Conservation (phyloP, 306 rosid species). For the Canavalia ensiformis region DNA sequence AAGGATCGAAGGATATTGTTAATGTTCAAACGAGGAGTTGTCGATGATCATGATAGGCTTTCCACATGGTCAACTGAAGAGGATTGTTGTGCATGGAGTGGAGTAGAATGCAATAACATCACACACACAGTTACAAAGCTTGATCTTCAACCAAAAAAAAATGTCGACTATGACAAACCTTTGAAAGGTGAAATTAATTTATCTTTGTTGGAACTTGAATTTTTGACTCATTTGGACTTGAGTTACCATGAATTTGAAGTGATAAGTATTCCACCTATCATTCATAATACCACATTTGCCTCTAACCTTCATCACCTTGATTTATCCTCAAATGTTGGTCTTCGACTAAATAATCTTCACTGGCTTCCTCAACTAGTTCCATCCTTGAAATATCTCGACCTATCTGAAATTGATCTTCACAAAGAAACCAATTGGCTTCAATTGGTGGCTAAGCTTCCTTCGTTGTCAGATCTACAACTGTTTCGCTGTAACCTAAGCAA, state of each 20-base stretch:
- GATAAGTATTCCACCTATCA: background rate
- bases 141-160: background rate
- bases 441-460: background rate
- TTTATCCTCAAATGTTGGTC: accelerated
- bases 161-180: accelerated
- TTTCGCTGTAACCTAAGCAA: accelerated
- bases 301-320: background rate
- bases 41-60: background rate
- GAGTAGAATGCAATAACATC: conserved; percentile 18
- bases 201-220: too few relatives aligned
- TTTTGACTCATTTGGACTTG: background rate
- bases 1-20: background rate
- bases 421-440: background rate
- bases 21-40: background rate
- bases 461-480: background rate
- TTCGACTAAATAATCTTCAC: background rate
- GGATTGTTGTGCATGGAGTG: conserved; percentile 36
- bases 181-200: background rate
- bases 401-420: background rate
- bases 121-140: background rate
- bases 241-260: accelerated
- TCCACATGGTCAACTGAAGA: background rate
- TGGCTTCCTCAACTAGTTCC: background rate
- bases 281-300: background rate
- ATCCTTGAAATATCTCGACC: background rate